Base-by-base conservation (phyloP, 2,329 filamentous ascomycete genomes). In the Lasiodiplodia gonubiensis region DNA sequence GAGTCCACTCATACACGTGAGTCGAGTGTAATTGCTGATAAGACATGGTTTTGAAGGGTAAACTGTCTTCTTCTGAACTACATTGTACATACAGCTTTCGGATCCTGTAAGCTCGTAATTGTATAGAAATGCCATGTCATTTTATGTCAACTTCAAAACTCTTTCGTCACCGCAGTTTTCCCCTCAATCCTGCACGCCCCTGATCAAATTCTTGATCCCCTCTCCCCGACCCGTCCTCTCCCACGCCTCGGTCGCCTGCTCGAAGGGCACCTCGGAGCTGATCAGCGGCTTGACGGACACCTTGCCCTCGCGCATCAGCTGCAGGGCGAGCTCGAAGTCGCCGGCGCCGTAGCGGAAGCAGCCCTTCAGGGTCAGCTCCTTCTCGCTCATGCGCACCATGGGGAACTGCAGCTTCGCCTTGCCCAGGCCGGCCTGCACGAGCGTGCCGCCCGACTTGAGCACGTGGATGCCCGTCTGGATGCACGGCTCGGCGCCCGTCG, bases 161-260 rank as follows among this genome's bases (percentile, higher is more conserved):
- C 30, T 1, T 33, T 8, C 4, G 7, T 8, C 7, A 1, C 27
- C 27, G 27, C 27, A 27, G 27, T 27, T 1, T 8, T 30, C 27
- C 27, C 27, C 27, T 63, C 59, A 75, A 64, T 72, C 71, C 52
- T 69, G 59, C 21, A 75, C 73, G 2, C 74, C 76, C 49, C 69
- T 67, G 39, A 78, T 77, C 67, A 77, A 33, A 53, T 77, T 78
- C 70, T 78, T 78, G 64, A 78, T 74, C 0, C 76, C 76, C 30
- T 76, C 71, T 2, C 76, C 74, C 21, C 68, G 72, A 2, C 70
- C 70, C 16, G 75, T 77, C 68, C 72, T 74, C 30, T 77, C 74
- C 75, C 75, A 78, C 14, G 75, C 76, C 12, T 71, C 64, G 2
- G 70, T 73, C 16, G 75, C 74, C 16, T 72, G 70, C 54, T 76